Evolutionary conservation across 495 filamentous ascomycete genomes (phyloP).

Genomic region (Astrothelium macrocarpum): DNA sequence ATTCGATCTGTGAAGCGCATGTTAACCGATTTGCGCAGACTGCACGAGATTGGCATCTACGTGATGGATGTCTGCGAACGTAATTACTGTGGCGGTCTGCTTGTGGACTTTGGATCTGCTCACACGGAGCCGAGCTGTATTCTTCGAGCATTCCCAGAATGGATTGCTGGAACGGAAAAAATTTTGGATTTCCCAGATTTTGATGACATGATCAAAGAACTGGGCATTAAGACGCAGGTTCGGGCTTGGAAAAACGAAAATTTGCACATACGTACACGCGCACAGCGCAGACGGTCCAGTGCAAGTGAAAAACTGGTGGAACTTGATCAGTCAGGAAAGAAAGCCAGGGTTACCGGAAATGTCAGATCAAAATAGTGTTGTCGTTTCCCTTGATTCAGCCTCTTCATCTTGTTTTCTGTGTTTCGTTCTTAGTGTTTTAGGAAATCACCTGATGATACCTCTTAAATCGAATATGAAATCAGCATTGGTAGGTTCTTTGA

Average conservation of each 20-base stretch:
- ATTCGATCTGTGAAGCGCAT: not conserved
- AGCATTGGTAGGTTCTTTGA: too few relatives aligned
- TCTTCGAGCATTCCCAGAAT: not conserved
- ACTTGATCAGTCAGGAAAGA: not conserved
- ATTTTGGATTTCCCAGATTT: not conserved
- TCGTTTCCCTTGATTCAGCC: not conserved
- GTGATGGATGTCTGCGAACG: constrained; percentile 1
- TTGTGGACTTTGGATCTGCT: not conserved
- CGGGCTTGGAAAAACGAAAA: not conserved
- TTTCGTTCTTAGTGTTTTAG: not conserved
- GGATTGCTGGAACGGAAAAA: not conserved
- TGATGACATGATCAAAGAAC: not conserved
- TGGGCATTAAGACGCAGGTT: not conserved
- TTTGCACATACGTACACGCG: not conserved
- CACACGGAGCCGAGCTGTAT: not conserved
- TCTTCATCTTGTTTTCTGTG: not conserved
- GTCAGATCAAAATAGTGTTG: not conserved
- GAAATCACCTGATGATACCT: not conserved
- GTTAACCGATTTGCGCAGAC: not conserved
- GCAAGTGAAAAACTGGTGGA: not conserved
- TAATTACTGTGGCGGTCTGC: not conserved
- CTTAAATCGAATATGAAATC: too few relatives aligned
- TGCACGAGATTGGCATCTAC: not conserved
- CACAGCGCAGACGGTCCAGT: not conserved
- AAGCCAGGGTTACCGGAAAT: not conserved